Evolutionary conservation across 2,329 filamentous ascomycete species (phyloP).

Genomic region (Allantophomopsis lycopodina): DNA sequence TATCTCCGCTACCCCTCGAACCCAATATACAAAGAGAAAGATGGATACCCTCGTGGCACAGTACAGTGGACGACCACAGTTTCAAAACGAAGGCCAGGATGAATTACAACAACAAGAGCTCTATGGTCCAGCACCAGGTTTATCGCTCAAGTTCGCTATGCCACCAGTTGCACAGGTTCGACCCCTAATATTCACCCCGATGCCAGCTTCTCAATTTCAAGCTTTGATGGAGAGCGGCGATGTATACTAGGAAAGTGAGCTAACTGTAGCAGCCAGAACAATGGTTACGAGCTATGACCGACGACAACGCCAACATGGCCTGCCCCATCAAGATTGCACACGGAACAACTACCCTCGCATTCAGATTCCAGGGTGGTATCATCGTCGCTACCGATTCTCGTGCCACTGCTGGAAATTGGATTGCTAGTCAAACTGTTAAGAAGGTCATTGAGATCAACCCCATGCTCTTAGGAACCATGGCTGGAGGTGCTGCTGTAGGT

Average conservation of each 20-base stretch:
- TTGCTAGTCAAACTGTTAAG: slow-evolving; percentile 98
- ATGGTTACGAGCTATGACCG: slow-evolving; percentile 93
- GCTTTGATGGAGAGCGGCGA: slow-evolving; percentile 1
- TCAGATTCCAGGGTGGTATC: slow-evolving; percentile 96
- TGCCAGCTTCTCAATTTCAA: slow-evolving; percentile 1
- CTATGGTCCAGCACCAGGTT: slow-evolving; percentile 54
- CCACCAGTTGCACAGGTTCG: slow-evolving; percentile 82
- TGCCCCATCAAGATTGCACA: slow-evolving; percentile 99
- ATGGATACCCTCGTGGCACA: slow-evolving; percentile 93
- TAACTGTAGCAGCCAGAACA: slow-evolving; percentile 53
- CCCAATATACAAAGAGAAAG: slow-evolving; percentile 2
- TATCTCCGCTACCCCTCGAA: no score
- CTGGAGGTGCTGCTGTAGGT: slow-evolving; percentile 80
- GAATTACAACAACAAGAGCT: slow-evolving; percentile 65
- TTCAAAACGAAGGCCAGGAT: slow-evolving; percentile 55
- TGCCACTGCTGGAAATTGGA: slow-evolving; percentile 97
- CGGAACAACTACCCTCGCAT: slow-evolving; percentile 94
- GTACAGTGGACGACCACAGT: slow-evolving; percentile 64
- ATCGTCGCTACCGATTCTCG: slow-evolving; percentile 96
- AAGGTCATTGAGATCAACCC: slow-evolving; percentile 99
- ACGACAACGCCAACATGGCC: slow-evolving; percentile 91
- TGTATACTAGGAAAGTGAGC: slow-evolving; percentile 1
- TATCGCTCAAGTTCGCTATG: slow-evolving; percentile 89
- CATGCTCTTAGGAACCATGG: slow-evolving; percentile 92
- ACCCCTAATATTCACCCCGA: slow-evolving; percentile 7